These are phyloP conservation scores for Xylaria arbuscula DNA, from an alignment of 2,329 filamentous ascomycete species.

Conservation along the genomic window DNA sequence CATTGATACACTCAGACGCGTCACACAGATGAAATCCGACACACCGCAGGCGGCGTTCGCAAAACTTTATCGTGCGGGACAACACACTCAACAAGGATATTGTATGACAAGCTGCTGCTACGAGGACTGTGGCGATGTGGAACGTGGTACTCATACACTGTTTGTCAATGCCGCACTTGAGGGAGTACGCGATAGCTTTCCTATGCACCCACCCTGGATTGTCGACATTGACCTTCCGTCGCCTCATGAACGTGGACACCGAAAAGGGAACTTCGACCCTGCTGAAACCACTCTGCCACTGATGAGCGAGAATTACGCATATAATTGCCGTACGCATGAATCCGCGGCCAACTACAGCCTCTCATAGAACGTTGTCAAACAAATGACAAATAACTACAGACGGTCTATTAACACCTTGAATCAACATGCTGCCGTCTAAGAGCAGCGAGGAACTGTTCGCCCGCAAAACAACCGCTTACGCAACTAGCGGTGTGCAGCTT, in stretches of 20 bases:
- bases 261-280: not conserved
- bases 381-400: too few species aligned
- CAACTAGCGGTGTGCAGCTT: too few species aligned
- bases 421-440: too few species aligned
- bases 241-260: not conserved
- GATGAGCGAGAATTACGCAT: not conserved
- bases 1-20: slow-evolving; percentile 51
- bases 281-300: not conserved
- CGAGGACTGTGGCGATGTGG: slow-evolving; percentile 48
- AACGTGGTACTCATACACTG: slow-evolving; percentile 61
- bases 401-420: too few species aligned
- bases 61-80: slow-evolving; percentile 3
- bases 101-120: slow-evolving; percentile 56
- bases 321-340: not conserved
- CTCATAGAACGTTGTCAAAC: too few species aligned
- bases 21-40: slow-evolving; percentile 43
- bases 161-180: slow-evolving; percentile 71
- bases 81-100: slow-evolving; percentile 45
- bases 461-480: too few species aligned
- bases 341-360: too few species aligned
- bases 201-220: slow-evolving; percentile 64
- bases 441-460: too few species aligned
- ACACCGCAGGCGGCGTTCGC: slow-evolving; percentile 18
- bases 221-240: slow-evolving; percentile 45
- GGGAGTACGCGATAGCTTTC: slow-evolving; percentile 52